A percentile compares a stretch with the other conserved stretches of the same genome.
Conservation (phyloP, 1,139 yeast species). For the Protomyces macrosporus region DNA sequence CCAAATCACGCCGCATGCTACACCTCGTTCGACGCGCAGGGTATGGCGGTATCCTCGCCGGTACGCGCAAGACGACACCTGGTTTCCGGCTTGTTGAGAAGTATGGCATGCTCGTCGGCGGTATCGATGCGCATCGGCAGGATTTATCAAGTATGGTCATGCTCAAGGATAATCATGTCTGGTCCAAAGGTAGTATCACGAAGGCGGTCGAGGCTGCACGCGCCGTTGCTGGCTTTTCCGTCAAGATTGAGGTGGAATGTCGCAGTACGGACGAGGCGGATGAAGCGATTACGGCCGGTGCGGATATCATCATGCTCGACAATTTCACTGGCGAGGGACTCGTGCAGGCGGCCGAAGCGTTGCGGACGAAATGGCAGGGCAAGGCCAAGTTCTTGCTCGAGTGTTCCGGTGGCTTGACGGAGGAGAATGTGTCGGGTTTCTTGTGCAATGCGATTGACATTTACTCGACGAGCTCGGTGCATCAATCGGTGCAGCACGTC, state of each 20-base stretch:
- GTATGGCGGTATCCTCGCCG: constrained; percentile 80
- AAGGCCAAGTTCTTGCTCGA: constrained; percentile 62
- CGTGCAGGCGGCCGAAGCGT: constrained; percentile 56
- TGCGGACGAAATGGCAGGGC: constrained; percentile 57
- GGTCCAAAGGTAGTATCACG: constrained; percentile 82
- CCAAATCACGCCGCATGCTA: constrained; percentile 59
- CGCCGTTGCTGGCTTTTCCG: constrained; percentile 77
- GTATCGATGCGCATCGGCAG: constrained; percentile 86
- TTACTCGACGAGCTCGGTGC: constrained; percentile 87
- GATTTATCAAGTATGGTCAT: constrained; percentile 92
- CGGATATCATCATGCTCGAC: constrained; percentile 93
- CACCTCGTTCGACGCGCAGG: constrained; percentile 64
- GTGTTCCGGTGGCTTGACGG: constrained; percentile 85
- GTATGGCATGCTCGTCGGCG: constrained; percentile 92
- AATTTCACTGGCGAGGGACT: constrained; percentile 70
- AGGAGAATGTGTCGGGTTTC: constrained; percentile 58
- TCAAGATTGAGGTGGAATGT: constrained; percentile 89
- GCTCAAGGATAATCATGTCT: constrained; percentile 90
- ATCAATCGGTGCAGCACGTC: constrained; percentile 76
- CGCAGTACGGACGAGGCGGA: constrained; percentile 75
- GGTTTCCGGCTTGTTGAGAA: constrained; percentile 83
- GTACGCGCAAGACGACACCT: constrained; percentile 98
- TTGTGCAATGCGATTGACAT: constrained; percentile 78
- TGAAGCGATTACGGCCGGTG: constrained; percentile 92
- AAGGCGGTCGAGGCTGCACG: constrained; percentile 74